A percentile compares a stretch with the other conserved stretches of the same genome.
These are phyloP conservation scores for Scytalidium sp. DNA, from an alignment of 2,329 filamentous ascomycete genomes.

Conservation along the genomic window DNA sequence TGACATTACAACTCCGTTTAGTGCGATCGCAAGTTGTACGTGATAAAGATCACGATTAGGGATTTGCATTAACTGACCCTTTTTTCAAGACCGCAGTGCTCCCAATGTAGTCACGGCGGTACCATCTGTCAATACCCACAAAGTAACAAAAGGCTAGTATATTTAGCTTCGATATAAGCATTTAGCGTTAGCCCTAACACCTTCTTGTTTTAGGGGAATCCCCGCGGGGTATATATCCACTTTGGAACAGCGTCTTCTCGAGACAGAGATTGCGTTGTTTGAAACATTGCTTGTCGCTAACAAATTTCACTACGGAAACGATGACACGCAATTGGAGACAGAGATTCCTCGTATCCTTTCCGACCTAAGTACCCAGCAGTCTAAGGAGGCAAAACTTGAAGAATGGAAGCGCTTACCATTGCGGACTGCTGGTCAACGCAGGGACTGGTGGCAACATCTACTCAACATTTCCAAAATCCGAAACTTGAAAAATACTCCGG, in stretches of 20 bases:
- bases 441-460: background rate
- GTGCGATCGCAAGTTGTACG: constrained; percentile 2
- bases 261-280: constrained; percentile 27
- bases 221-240: constrained; percentile 37
- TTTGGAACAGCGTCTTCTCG: constrained; percentile 33
- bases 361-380: background rate
- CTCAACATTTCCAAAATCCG: background rate
- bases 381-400: background rate
- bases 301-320: background rate
- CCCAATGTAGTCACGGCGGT: background rate
- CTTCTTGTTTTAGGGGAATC: constrained; percentile 26
- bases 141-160: constrained; percentile 5
- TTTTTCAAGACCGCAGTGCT: constrained; percentile 1
- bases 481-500: background rate
- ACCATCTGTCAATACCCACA: constrained; percentile 1
- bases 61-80: background rate
- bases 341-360: background rate
- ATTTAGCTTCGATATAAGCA: background rate
- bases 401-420: constrained; percentile 1
- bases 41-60: background rate
- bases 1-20: background rate
- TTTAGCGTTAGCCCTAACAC: too few relatives aligned
- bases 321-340: background rate
- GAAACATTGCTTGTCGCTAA: constrained; percentile 11
- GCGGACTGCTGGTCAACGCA: background rate